Evolutionary conservation across 108 stramenopile genomes (phyloP), one percentile per base, ranked within the genome.

Genomic region (Cylindrotheca fusiformis): DNA sequence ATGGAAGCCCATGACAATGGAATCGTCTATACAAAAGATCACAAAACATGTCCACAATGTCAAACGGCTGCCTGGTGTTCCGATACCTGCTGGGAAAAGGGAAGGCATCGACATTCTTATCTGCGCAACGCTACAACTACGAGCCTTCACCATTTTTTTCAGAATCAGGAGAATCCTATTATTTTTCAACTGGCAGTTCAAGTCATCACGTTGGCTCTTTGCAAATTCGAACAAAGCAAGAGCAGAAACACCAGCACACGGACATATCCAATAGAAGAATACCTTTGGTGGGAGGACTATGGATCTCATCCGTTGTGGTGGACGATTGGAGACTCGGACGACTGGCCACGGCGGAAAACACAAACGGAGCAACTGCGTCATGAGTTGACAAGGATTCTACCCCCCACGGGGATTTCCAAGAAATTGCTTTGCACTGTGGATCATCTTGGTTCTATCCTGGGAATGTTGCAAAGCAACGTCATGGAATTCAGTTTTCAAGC

Each of bases 381-480:
- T 41, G 14, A 41, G 36, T 10, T 41, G 14, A n/a, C n/a, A n/a
- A n/a, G n/a, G n/a, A 6, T 41, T 6, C 36, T 41, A 6, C 14
- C 36, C 14, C 36, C 36, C 6, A 14, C 6, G 6, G 36, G 36
- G 10, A 41, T 41, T 41, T 41, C 36, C 14, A n/a, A n/a, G n/a
- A n/a, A n/a, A n/a, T n/a, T n/a, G n/a, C 27, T 66, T 47, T 44
- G 32, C 22, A 4, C 25, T 6, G 45, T 50, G 2, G 22, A 72
- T 19, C 27, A 66, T 49, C 19, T 60, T 36, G 65, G 57, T 8
- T 25, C 32, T 28, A 46, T 72, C 5, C 21, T 72, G 28, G 71
- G 71, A 2, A 66, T 72, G 71, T 47, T 72, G 14, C 71, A 72
- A 41, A 66, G 71, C 47, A 66, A 72, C 22, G 71, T 65, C 1